These are phyloP conservation scores for Epicoccum nigrum DNA, from an alignment of 2,329 filamentous ascomycete species.

Conservation along the genomic window DNA sequence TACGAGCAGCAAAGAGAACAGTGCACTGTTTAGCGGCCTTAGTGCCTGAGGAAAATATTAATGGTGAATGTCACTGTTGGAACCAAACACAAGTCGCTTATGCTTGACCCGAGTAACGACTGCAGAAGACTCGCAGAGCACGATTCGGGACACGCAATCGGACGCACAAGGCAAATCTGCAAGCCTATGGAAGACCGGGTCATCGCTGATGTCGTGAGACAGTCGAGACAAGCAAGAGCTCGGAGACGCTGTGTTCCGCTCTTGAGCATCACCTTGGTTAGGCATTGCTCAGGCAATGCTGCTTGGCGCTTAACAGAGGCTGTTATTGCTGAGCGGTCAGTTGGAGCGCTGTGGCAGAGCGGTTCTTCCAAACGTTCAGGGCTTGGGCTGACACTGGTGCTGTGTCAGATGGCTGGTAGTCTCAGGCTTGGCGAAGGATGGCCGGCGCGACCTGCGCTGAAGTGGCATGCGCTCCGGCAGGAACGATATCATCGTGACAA, in stretches of 20 bases:
- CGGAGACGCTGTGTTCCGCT: constrained; percentile 42
- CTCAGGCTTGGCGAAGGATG: constrained; percentile 22
- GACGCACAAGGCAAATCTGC: constrained; percentile 8
- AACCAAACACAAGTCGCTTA: constrained; percentile 5
- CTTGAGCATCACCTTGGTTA: constrained; percentile 40
- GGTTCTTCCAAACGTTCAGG: constrained; percentile 39
- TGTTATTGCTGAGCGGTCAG: constrained; percentile 18
- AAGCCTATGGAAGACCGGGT: constrained; percentile 26
- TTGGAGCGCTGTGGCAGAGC: constrained; percentile 35
- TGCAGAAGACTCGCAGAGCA: background rate
- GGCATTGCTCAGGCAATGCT: constrained; percentile 29
- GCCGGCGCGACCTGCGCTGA: constrained; percentile 13
- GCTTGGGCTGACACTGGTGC: constrained; percentile 38
- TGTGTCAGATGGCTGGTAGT: constrained; percentile 36
- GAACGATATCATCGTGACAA: background rate
- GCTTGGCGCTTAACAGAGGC: constrained; percentile 31
- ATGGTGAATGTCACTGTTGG: constrained; percentile 5
- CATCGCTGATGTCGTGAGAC: constrained; percentile 41
- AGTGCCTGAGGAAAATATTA: constrained; percentile 13
- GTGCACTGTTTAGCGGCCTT: constrained; percentile 30
- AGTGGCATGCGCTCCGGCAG: constrained; percentile 18
- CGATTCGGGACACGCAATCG: constrained; percentile 27
- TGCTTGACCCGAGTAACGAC: background rate
- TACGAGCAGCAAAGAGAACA: constrained; percentile 38
- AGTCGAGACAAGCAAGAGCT: constrained; percentile 39